Base-by-base conservation (phyloP, 2,329 filamentous ascomycete species). In the Cladosporium halotolerans region DNA sequence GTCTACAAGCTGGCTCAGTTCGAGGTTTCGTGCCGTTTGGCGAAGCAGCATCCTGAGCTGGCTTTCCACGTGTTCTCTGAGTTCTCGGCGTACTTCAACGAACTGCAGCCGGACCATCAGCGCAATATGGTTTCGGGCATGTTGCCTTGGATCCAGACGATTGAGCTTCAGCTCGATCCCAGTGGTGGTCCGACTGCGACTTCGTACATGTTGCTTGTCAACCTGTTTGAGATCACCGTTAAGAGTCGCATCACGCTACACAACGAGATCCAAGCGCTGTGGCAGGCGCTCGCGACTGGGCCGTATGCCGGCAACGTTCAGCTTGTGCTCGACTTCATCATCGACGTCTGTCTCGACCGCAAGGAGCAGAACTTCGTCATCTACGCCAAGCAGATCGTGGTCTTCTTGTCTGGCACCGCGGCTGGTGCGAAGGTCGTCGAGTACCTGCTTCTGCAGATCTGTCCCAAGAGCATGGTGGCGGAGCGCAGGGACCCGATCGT, bases 1-100 rank as follows among this genome's bases (percentile, higher is more conserved):
- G 92, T 99, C 2, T 99, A 97, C 72, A 99, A 99, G 72, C 78
- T 95, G 42, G 93, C 95, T 0, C 93, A 99, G 66, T 97, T 96
- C 60, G 92, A 97, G 66, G 95, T 95, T 18, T 97, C 93, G 0
- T 90, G 92, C 63, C 81, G 91, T 16, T 79, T 99, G 38, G 88
- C 91, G 1, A 89, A 88, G 63, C 88, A 95, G 59, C 89, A 99
- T 67, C 82, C 88, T 0, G 90, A 96, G 60, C 73, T 96, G 39
- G 91, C 92, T 0, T 96, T 97, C 64, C 83, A 91, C 54, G 86
- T 99, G 48, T 96, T 99, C 67, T 97, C 93, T 0, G 92, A 99
- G 64, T 96, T 96, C 61, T 92, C 90, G 0, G 78, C 86, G 49
- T 95, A 95, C 67, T 99, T 99, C 76, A 95, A 92, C 63, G 88